Conservation (phyloP, 2,329 filamentous ascomycete species). For the Aspergillus proliferans region DNA sequence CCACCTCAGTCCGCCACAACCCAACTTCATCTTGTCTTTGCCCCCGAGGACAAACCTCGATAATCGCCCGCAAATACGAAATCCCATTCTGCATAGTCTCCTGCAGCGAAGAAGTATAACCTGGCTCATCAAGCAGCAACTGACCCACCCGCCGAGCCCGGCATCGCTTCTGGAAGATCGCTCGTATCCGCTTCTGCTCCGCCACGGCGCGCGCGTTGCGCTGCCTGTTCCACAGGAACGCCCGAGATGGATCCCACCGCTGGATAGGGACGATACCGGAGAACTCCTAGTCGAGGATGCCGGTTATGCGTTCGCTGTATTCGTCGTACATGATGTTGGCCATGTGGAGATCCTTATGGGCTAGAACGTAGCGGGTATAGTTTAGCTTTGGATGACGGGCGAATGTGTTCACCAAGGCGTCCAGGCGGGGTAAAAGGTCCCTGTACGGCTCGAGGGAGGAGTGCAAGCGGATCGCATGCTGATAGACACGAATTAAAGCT, state of each 20-base stretch:
- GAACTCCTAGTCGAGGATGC: slow-evolving; percentile 37
- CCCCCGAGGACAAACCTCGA: slow-evolving; percentile 22
- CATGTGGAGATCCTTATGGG: slow-evolving; percentile 37
- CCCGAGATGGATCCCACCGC: slow-evolving; percentile 31
- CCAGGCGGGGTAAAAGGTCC: slow-evolving; percentile 22
- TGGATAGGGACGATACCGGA: slow-evolving; percentile 28
- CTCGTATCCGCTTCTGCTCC: slow-evolving; percentile 18
- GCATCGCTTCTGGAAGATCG: slow-evolving; percentile 20
- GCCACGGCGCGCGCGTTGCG: slow-evolving; percentile 3
- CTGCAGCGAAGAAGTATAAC: slow-evolving; percentile 9
- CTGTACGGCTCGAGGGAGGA: slow-evolving; percentile 19
- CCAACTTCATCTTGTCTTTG: slow-evolving; percentile 14
- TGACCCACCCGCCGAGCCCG: slow-evolving; percentile 10
- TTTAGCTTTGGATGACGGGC: slow-evolving; percentile 12
- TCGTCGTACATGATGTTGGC: slow-evolving; percentile 31
- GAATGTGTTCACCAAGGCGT: slow-evolving; percentile 13
- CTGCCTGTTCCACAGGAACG: slow-evolving; percentile 30
- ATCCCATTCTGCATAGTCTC: slow-evolving; percentile 23
- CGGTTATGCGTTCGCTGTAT: slow-evolving; percentile 22
- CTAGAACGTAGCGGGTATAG: slow-evolving; percentile 17
- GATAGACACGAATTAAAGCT: slow-evolving; percentile 21
- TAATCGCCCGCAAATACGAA: slow-evolving; percentile 23
- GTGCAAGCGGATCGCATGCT: slow-evolving; percentile 21
- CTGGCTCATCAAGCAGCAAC: slow-evolving; percentile 9
- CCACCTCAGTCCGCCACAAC: slow-evolving; percentile 13